Evolutionary conservation across 495 filamentous ascomycete genomes (phyloP), one percentile per base, ranked within the genome.

Genomic region (Chaetomidium leptoderma): DNA sequence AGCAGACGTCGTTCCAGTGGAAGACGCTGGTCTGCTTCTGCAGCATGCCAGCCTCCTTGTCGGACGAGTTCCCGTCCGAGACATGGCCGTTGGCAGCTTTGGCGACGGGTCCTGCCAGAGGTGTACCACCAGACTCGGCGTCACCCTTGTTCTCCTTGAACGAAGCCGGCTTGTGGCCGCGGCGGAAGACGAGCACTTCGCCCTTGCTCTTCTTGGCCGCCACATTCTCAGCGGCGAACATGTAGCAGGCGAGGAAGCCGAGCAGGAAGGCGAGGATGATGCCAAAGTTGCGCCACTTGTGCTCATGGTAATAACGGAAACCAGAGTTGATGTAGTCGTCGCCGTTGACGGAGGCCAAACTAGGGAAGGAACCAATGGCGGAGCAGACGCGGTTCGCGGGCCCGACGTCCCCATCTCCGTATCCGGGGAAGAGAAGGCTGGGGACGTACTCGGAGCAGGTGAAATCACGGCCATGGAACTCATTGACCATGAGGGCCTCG

Each of bases 401-500:
- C 3, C 48, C 55, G 17, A 81, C 67, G 48, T 76, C 63, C 13
- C 2, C 39, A 19, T 43, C 91, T 0, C 55, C 63, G 1, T 50
- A 91, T 0, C 55, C 63, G 1, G 71, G 61, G 2, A 76, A 35
- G 0, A 3, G 0, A 0, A 78, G 76, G 19, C 61, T 69, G 3
- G 89, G 90, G 2, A 92, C 76, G 57, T 80, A 87, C 6, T 57
- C 40, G 1, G 78, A 73, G 66, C 91, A 97, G 0, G 27, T 14
- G 61, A 89, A 92, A 0, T 81, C 57, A 6, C 87, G 83, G 32
- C 72, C 69, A 60, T 82, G 77, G 67, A 93, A 97, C 69, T 96
- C 91, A 65, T 97, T 97, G 62, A 95, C 83, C 84, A 97, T 89
- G 11, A 97, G 72, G 3, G 85, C 77, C 71, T 97, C 91, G 65